A percentile compares a stretch with the other conserved stretches of the same genome.
Conservation (phyloP, 1,139 yeast species). For the Insectozyma bohioensis region DNA sequence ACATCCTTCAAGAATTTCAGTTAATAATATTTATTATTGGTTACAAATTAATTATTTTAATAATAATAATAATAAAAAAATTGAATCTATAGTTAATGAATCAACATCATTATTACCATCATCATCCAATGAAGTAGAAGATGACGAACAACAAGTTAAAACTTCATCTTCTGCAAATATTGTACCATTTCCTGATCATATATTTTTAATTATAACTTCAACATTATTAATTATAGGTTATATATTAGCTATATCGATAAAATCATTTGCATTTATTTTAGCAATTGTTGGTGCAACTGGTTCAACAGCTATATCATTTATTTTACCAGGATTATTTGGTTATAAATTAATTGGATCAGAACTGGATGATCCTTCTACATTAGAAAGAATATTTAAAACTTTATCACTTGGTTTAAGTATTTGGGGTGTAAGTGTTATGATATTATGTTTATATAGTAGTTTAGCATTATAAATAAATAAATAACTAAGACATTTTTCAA, state of each 20-base stretch:
- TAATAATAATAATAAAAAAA: slow-evolving; percentile 6
- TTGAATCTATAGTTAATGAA: slow-evolving; percentile 12
- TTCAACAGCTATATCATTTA: slow-evolving; percentile 58
- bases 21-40: slow-evolving; percentile 72
- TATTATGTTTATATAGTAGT: slow-evolving; percentile 39
- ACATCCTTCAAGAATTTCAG: slow-evolving; percentile 87
- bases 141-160: slow-evolving; percentile 12
- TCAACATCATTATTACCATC: slow-evolving; percentile 11
- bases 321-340: slow-evolving; percentile 60
- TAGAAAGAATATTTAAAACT: slow-evolving; percentile 25
- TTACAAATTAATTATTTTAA: slow-evolving; percentile 15
- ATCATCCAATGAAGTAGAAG: slow-evolving; percentile 3
- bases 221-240: slow-evolving; percentile 45
- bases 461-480: slow-evolving; percentile 22
- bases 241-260: slow-evolving; percentile 41
- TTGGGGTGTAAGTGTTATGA: slow-evolving; percentile 46
- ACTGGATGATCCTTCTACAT: slow-evolving; percentile 22
- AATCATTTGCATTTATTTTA: slow-evolving; percentile 55
- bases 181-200: slow-evolving; percentile 52
- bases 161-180: too few relatives aligned
- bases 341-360: slow-evolving; percentile 46
- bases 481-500: background rate
- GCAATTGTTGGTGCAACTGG: slow-evolving; percentile 65
- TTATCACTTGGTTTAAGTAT: slow-evolving; percentile 33
- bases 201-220: slow-evolving; percentile 51